Base-by-base conservation (phyloP, 768 basidiomycete species). In the Phaffia australis region DNA sequence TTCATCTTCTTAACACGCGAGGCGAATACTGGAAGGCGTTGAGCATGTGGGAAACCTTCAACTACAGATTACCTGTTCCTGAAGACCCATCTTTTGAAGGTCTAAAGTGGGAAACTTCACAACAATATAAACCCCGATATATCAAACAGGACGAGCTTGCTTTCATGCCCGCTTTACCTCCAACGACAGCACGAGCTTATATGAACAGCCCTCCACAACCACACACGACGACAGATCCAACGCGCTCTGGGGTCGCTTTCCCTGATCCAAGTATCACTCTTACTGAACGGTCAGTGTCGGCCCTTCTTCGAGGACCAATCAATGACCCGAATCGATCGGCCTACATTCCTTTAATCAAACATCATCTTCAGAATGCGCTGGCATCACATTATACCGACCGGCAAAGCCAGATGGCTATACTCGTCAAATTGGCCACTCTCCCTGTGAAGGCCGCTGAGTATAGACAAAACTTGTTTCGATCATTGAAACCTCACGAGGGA, bases 1-100 rank as follows among this genome's bases (percentile, higher is more conserved):
- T 91, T 69, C 85, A 88, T 65, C 80, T 84, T 71, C 80, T 88
- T 11, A 87, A 87, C 18, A 80, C 81, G 11, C 71, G 80, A 21
- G 81, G 83, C 16, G 76, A 84, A 62, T 75, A 87, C 49, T 83
- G 86, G 4, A 84, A 82, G 70, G 80, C 56, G 23, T 57, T 57
- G 56, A 57, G 56, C 27, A 57, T 48, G 60, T 49, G 61, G 18
- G 66, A 67, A 32, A 47, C 57, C 15, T 62, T 63, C 19, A 48
- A 60, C 9, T 67, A 63, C 49, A 56, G 56, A 27, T 48, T 60
- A 8, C 25, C 60, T 1, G 27, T 48, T 29, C 59, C 66, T 8
- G n/a, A 27, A 6, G 59, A 51, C 11, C 49, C 60, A n/a, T 51
- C 60, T 42, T 42, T 42, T 2, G 23, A 51, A n/a, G 60, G 60